phyloP scores from a whole-genome alignment of 2,329 filamentous ascomycete species.

The Aspergillus sp. region DNA sequence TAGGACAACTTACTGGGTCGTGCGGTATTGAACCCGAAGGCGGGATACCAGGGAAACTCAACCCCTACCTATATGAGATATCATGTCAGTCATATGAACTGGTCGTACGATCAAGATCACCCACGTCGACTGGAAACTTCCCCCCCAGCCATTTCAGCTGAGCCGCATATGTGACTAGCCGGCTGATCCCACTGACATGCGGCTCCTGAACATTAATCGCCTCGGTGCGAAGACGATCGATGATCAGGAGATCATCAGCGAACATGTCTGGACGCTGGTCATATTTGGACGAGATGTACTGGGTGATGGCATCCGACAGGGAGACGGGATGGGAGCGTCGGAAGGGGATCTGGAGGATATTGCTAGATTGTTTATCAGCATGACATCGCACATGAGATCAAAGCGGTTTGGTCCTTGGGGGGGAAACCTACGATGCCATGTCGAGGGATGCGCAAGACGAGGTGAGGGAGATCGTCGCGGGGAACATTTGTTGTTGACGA shows the following conservation, averaged over 20 bases:
- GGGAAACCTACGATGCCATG: constrained; percentile 36
- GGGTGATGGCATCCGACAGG: constrained; percentile 78
- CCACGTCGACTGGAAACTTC: constrained; percentile 93
- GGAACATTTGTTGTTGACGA: constrained; percentile 28
- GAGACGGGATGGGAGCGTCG: constrained; percentile 78
- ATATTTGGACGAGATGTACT: constrained; percentile 98
- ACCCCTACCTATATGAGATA: constrained; percentile 68
- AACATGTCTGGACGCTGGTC: constrained; percentile 99
- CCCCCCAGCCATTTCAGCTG: constrained; percentile 91
- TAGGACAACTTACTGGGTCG: constrained; percentile 52
- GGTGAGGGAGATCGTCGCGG: constrained; percentile 12
- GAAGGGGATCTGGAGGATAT: constrained; percentile 75
- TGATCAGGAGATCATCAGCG: constrained; percentile 77
- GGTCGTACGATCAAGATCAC: constrained; percentile 22
- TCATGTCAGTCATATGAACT: constrained; percentile 3
- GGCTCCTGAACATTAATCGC: constrained; percentile 88
- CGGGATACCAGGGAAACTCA: constrained; percentile 95
- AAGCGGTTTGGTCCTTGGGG: too few relatives aligned
- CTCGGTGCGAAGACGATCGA: constrained; percentile 78
- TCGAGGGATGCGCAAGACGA: constrained; percentile 13
- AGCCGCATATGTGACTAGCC: constrained; percentile 86
- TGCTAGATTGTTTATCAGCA: constrained; percentile 27
- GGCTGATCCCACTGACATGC: constrained; percentile 79
- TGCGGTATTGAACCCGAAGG: constrained; percentile 83
- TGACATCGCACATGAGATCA: background rate